A percentile compares a stretch with the other conserved stretches of the same genome.
Evolutionary conservation across 768 basidiomycete species (phyloP).

Genomic region (Hygrocybe punicea): DNA sequence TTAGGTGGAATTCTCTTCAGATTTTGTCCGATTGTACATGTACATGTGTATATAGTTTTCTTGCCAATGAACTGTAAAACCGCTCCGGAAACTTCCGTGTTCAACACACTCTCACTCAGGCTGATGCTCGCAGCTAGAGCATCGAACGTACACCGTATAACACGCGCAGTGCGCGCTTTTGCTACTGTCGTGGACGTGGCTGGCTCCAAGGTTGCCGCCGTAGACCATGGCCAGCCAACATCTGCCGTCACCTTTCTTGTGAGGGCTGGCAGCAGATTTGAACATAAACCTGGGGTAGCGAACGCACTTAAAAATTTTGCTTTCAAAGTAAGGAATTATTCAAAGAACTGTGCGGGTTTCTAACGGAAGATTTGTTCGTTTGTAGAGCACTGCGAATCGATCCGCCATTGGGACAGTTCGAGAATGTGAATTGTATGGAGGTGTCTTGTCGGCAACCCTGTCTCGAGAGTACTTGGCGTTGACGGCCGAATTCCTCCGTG

Average conservation of each 20-base stretch:
- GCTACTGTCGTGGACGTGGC: conserved; percentile 78
- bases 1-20: neutral
- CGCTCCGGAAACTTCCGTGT: neutral
- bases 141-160: conserved; percentile 52
- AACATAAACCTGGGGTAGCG: conserved; percentile 85
- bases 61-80: neutral
- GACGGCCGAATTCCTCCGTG: conserved; percentile 91
- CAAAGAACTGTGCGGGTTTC: neutral
- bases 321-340: conserved; percentile 75
- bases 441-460: conserved; percentile 79
- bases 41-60: neutral
- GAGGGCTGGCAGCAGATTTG: conserved; percentile 88
- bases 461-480: conserved; percentile 87
- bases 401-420: conserved; percentile 88
- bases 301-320: conserved; percentile 97
- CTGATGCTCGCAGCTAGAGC: conserved; percentile 61
- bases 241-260: conserved; percentile 84
- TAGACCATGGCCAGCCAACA: conserved; percentile 81
- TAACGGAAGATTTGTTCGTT: neutral
- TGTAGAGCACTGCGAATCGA: conserved; percentile 78
- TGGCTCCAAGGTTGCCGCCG: conserved; percentile 81
- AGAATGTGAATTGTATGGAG: conserved; percentile 91
- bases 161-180: conserved; percentile 66
- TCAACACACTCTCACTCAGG: no score
- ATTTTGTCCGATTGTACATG: neutral